Evolutionary conservation across 1,139 yeast genomes (phyloP).

Genomic region (Hansenula sp.): DNA sequence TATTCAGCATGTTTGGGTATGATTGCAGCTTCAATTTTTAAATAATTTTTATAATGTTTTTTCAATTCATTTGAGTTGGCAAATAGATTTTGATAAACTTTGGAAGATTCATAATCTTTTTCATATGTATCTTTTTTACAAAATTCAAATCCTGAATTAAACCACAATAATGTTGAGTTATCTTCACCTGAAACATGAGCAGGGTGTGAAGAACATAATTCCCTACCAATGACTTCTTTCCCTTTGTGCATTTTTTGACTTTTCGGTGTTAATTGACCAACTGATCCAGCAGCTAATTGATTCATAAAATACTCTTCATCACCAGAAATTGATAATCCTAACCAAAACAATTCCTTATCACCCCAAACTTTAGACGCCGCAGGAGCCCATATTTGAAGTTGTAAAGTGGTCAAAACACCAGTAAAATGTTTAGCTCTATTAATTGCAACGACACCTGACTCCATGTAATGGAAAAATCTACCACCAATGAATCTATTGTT

Average conservation of each 20-base stretch:
- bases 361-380: constrained; percentile 36
- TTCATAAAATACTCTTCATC: constrained; percentile 22
- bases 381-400: constrained; percentile 28
- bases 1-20: constrained; percentile 51
- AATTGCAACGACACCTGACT: constrained; percentile 49
- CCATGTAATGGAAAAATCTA: constrained; percentile 43
- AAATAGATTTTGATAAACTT: constrained; percentile 3
- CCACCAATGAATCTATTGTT: constrained; percentile 41
- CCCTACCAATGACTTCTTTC: constrained; percentile 31
- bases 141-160: constrained; percentile 55
- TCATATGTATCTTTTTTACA: constrained; percentile 43
- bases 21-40: constrained; percentile 42
- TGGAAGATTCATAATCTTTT: constrained; percentile 23
- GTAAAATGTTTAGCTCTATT: constrained; percentile 39
- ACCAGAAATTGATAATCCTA: constrained; percentile 29
- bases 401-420: constrained; percentile 38
- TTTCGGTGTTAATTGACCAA: constrained; percentile 19
- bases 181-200: constrained; percentile 51
- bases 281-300: constrained; percentile 20
- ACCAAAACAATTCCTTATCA: constrained; percentile 57
- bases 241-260: constrained; percentile 11
- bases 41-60: constrained; percentile 36
- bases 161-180: constrained; percentile 45
- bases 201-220: constrained; percentile 61
- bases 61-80: constrained; percentile 26